Percentiles rank a stretch among this genome's conserved stretches.
These are phyloP conservation scores for Simplicillium sp. DNA, from an alignment of 2,329 filamentous ascomycete species.

Conservation along the genomic window DNA sequence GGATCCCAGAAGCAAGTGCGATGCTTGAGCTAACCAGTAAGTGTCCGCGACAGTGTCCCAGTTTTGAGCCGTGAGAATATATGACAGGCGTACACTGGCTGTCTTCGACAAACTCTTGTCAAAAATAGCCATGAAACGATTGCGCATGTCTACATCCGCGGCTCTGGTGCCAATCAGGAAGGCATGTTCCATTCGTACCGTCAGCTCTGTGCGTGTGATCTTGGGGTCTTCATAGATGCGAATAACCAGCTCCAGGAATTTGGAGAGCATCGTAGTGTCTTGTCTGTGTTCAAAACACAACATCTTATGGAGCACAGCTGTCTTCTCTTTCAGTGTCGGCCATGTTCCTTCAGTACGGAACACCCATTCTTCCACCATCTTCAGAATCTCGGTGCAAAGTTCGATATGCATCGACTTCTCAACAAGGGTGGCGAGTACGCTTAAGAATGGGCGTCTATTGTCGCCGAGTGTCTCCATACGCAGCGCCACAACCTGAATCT, in stretches of 20 bases:
- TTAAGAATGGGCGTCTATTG: slow-evolving; percentile 84
- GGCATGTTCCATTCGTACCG: slow-evolving; percentile 93
- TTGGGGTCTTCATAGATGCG: slow-evolving; percentile 97
- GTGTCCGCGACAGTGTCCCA: slow-evolving; percentile 94
- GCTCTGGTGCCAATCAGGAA: slow-evolving; percentile 93
- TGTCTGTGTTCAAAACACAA: slow-evolving; percentile 80
- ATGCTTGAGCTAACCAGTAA: slow-evolving; percentile 94
- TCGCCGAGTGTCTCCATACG: slow-evolving; percentile 91
- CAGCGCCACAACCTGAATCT: slow-evolving; percentile 83
- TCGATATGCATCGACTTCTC: slow-evolving; percentile 85
- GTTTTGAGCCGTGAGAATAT: slow-evolving; percentile 85
- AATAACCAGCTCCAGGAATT: slow-evolving; percentile 92
- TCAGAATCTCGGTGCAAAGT: slow-evolving; percentile 84
- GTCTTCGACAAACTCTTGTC: slow-evolving; percentile 91
- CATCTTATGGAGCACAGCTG: slow-evolving; percentile 98
- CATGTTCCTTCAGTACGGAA: slow-evolving; percentile 92
- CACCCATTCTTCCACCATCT: slow-evolving; percentile 92
- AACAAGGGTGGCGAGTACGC: slow-evolving; percentile 86
- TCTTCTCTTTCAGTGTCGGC: slow-evolving; percentile 97
- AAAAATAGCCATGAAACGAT: slow-evolving; percentile 93
- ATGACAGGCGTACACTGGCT: slow-evolving; percentile 78
- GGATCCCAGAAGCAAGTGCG: slow-evolving; percentile 83
- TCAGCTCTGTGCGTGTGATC: slow-evolving; percentile 88
- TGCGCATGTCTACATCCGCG: slow-evolving; percentile 91
- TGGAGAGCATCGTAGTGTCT: slow-evolving; percentile 77